Base-by-base conservation (phyloP, 1,284 basidiomycete species). In the Phaffia rhodozyma region DNA sequence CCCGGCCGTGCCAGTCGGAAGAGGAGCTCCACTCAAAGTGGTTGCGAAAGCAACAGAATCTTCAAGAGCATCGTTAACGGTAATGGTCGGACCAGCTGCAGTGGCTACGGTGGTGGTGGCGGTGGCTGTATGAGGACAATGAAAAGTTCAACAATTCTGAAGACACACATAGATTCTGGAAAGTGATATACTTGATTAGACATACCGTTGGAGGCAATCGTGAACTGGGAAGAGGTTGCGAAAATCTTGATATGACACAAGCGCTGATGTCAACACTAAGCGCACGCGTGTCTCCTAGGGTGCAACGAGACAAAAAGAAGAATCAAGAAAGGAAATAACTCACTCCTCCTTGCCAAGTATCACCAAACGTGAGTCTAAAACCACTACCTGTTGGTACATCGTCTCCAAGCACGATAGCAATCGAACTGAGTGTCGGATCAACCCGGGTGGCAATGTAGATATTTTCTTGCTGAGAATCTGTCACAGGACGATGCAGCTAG, bases 371-470 rank as follows among this genome's bases (percentile, higher is more conserved):
- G 2, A 61, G 51, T 32, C 48, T 20, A 23, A 27, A 61, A 53
- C 60, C 60, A 27, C 16, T n/a, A 25, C 60, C 60, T 2, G 60
- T 61, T 30, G 60, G 60, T n/a, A 61, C 52, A 13, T 32, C 25
- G 5, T 23, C 20, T 27, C 50, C 60, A 29, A 61, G 51, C 4
- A 27, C 20, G 52, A 61, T 50, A 16, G 20, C 60, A 25, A 61
- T 48, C 5, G 50, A 54, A 7, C 38, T 43, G 38, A 43, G 38
- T 2, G 38, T 43, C 13, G 38, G 38, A 43, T 43, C 38, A 11
- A 43, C 38, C 2, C 16, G 38, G 16, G 38, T 43, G 38, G 38
- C 38, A 2, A 43, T 43, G 38, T 43, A 43, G 5, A 43, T 43
- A 43, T 16, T 43, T 11, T 43, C 38, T 11, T 43, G 38, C 13